Evolutionary conservation across 2,329 filamentous ascomycete genomes (phyloP), one percentile per base, ranked within the genome.

Genomic region (Cladosporium velox): DNA sequence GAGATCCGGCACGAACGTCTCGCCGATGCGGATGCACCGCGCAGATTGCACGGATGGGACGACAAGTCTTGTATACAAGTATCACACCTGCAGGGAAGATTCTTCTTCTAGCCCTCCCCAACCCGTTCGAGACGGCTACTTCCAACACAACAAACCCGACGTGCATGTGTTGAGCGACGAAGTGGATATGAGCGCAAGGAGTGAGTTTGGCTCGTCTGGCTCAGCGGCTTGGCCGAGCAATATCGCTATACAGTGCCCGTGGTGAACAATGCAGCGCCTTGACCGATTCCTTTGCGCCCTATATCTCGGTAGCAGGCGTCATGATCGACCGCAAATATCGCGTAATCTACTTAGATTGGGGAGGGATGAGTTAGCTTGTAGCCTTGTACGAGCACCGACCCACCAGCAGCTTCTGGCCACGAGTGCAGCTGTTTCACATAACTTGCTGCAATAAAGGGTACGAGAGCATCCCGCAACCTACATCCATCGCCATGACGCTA

Each of bases 331-430:
- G 28, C 15, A 44, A 38, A 59, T 24, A 38, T 64, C 61, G 61
- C 61, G 61, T 64, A 64, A 64, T 64, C 35, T 57, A 64, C 51
- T 64, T 34, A 64, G 34, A 64, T 64, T 64, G 61, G 61, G 35
- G 51, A 57, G 24, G 49, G 51, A 35, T 21, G 61, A 38, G 38
- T 44, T 44, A 21, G 38, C 18, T 44, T 44, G 21, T 62, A 47
- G 44, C 44, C 44, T 52, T 54, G 47, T 52, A 30, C 32, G 51
- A 32, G 59, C 44, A 52, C 59, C 41, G 49, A 12, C 18, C 51
- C 61, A 64, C 61, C 15, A n/a, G 24, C 38, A 55, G 61, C 49
- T 34, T 34, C 28, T 52, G 60, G 60, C 51, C 61, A 64, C 51
- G 35, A 57, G 61, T 32, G 35, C 38, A 24, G 38, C 26, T 44